Conservation (phyloP, 495 filamentous ascomycete species). For the Aspergillus homomorphus region DNA sequence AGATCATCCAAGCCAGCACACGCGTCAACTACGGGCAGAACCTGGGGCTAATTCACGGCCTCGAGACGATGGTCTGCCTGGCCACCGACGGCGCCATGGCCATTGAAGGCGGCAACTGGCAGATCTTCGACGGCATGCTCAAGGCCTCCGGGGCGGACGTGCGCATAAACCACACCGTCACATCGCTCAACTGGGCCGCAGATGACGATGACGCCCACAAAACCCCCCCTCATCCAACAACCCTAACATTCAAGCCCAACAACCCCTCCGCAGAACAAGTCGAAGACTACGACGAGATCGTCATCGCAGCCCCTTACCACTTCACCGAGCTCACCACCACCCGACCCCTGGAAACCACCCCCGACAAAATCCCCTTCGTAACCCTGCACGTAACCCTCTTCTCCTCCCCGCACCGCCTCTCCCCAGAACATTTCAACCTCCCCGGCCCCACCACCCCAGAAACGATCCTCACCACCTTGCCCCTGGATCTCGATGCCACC, state of each 20-base stretch:
- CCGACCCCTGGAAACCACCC: conserved; percentile 50
- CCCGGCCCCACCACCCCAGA: conserved; percentile 57
- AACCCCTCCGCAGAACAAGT: conserved; percentile 27
- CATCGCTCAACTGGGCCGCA: conserved; percentile 48
- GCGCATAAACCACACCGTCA: conserved; percentile 68
- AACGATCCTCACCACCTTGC: conserved; percentile 79
- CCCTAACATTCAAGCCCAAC: conserved; percentile 41
- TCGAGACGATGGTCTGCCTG: conserved; percentile 94
- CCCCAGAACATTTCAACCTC: conserved; percentile 68
- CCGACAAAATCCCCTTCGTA: conserved; percentile 77
- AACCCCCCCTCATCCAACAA: conserved; percentile 36
- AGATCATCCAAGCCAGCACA: conserved; percentile 89
- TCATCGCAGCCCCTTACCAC: conserved; percentile 76
- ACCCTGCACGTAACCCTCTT: conserved; percentile 86
- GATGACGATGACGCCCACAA: conserved; percentile 16
- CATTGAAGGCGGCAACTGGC: conserved; percentile 89
- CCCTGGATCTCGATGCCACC: conserved; percentile 44
- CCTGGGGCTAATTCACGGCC: conserved; percentile 74
- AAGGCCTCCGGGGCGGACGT: conserved; percentile 57
- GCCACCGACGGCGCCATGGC: conserved; percentile 79
- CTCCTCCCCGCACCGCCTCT: conserved; percentile 67
- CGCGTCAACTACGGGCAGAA: conserved; percentile 97
- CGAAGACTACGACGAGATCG: conserved; percentile 65
- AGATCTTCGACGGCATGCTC: conserved; percentile 83
- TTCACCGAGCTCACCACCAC: conserved; percentile 63